Percentiles rank a stretch among this genome's conserved stretches.
Evolutionary conservation across 106 monocot genomes (phyloP).

Genomic region (Phalaenopsis equestris): DNA sequence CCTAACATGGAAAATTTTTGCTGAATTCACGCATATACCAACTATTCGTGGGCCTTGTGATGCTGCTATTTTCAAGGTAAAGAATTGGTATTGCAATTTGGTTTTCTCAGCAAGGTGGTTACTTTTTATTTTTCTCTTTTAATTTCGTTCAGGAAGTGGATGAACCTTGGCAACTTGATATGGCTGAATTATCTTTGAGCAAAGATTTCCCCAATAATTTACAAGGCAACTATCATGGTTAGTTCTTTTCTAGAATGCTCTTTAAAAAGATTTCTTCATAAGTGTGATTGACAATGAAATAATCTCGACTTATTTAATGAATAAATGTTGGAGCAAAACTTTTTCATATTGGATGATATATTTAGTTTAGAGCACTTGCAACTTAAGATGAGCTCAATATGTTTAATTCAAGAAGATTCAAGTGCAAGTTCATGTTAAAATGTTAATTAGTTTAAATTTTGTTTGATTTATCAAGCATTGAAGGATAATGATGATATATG

Average conservation of each 20-base stretch:
- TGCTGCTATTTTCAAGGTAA: slow-evolving; percentile 73
- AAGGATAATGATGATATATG: too few species aligned
- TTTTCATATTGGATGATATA: not conserved
- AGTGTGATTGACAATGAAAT: not conserved
- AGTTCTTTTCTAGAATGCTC: slow-evolving; percentile 6
- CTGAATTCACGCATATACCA: slow-evolving; percentile 62
- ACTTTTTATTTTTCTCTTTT: not conserved
- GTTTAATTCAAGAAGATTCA: too few species aligned
- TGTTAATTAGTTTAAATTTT: too few species aligned
- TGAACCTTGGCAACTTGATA: slow-evolving; percentile 72
- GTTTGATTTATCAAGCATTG: too few species aligned
- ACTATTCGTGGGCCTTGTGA: slow-evolving; percentile 57
- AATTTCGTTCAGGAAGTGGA: slow-evolving; percentile 70
- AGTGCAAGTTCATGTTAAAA: too few species aligned
- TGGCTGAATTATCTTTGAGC: slow-evolving; percentile 65
- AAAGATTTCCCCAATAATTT: slow-evolving; percentile 38
- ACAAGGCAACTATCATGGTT: slow-evolving; percentile 49
- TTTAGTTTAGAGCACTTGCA: not conserved
- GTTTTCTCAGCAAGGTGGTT: not conserved
- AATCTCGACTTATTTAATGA: not conserved
- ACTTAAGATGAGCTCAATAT: too few species aligned
- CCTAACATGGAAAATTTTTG: slow-evolving; percentile 91
- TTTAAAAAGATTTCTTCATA: not conserved
- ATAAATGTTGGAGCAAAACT: not conserved
- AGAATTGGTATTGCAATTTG: not conserved